These are phyloP conservation scores for Ogataea sp. DNA, from an alignment of 805 yeast species.

Conservation along the genomic window DNA sequence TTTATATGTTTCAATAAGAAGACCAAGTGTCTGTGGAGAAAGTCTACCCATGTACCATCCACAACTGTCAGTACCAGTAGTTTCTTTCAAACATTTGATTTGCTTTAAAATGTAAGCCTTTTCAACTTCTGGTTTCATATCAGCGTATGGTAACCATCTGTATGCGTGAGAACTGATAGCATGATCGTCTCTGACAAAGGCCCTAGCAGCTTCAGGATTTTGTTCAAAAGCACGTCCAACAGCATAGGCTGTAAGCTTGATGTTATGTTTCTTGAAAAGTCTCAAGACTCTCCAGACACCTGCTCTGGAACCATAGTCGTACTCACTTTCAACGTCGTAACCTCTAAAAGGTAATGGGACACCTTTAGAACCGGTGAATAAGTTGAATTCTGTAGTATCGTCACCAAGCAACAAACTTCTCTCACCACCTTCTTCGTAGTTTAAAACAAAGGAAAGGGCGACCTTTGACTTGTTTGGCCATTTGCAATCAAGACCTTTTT, in stretches of 20 bases:
- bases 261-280: constrained; percentile 24
- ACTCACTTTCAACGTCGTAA: constrained; percentile 7
- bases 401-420: constrained; percentile 8
- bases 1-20: constrained; percentile 26
- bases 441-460: constrained; percentile 17
- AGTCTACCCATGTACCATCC: constrained; percentile 32
- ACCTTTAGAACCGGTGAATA: constrained; percentile 4
- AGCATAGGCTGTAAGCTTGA: constrained; percentile 27
- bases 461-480: constrained; percentile 17
- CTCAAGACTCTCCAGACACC: constrained; percentile 19
- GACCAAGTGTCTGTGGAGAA: constrained; percentile 22
- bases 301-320: constrained; percentile 10
- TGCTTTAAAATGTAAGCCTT: constrained; percentile 23
- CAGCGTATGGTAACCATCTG: constrained; percentile 28
- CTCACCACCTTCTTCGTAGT: constrained; percentile 23
- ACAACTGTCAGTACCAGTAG: constrained; percentile 25
- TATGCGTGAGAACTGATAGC: constrained; percentile 30
- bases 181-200: constrained; percentile 28
- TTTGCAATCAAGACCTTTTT: constrained; percentile 14
- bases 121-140: constrained; percentile 22
- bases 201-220: constrained; percentile 26
- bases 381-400: constrained; percentile 6
- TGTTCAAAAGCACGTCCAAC: constrained; percentile 30
- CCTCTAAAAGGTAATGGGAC: constrained; percentile 3
- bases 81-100: constrained; percentile 21